These are phyloP conservation scores for Phylloporus arenicola DNA, from an alignment of 768 basidiomycete genomes.

Conservation along the genomic window DNA sequence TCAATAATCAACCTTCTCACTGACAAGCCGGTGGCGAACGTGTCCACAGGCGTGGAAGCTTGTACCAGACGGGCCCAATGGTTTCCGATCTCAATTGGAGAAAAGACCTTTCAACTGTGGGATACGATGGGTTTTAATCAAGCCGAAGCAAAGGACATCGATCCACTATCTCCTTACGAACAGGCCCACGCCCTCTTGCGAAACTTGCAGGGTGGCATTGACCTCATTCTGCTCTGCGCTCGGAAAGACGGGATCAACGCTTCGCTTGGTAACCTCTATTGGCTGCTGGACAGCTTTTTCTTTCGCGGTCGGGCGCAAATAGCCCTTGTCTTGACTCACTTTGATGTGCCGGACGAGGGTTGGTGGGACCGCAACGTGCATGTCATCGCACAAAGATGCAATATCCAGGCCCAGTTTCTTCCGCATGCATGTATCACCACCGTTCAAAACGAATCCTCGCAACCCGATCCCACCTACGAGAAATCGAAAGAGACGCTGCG, in stretches of 20 bases:
- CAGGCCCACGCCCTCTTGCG: slow-evolving; percentile 32
- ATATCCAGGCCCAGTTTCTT: slow-evolving; percentile 7
- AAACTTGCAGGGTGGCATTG: slow-evolving; percentile 31
- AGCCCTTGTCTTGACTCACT: slow-evolving; percentile 36
- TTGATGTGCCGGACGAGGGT: slow-evolving; percentile 28
- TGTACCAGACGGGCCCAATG: slow-evolving; percentile 30
- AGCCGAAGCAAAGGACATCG: slow-evolving; percentile 9
- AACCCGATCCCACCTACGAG: background rate
- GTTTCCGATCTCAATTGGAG: slow-evolving; percentile 18
- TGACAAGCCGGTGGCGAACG: slow-evolving; percentile 21
- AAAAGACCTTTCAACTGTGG: slow-evolving; percentile 25
- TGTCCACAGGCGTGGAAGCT: slow-evolving; percentile 27
- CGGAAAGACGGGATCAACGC: slow-evolving; percentile 36
- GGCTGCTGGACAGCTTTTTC: slow-evolving; percentile 34
- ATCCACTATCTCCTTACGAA: slow-evolving; percentile 21
- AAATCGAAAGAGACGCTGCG: slow-evolving; percentile 13
- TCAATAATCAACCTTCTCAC: slow-evolving; percentile 28
- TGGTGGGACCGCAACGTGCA: slow-evolving; percentile 37
- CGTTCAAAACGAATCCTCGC: background rate
- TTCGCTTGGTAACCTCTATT: slow-evolving; percentile 33
- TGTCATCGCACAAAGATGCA: slow-evolving; percentile 12
- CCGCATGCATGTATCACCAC: slow-evolving; percentile 20
- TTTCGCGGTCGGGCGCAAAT: slow-evolving; percentile 33
- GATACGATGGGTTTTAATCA: slow-evolving; percentile 34
- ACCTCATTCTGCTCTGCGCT: slow-evolving; percentile 37